Evolutionary conservation across 345 rosid species (phyloP).

Genomic region (Populus ilicifolia): DNA sequence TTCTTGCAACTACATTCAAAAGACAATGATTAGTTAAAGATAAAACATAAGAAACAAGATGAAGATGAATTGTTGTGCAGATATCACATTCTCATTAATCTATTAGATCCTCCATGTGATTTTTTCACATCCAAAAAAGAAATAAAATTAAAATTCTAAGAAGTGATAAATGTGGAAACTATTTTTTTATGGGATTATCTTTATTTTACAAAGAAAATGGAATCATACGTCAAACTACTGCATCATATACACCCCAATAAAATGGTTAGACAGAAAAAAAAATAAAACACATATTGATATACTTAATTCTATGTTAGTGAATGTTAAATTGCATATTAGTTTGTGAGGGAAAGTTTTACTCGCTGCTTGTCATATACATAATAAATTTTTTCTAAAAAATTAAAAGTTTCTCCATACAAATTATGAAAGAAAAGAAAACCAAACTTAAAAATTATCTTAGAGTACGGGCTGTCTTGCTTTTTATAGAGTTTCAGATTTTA

Average conservation of each 20-base stretch:
- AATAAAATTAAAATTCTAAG: background rate
- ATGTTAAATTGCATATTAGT: background rate
- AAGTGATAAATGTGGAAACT: background rate
- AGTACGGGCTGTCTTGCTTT: background rate
- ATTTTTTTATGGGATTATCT: background rate
- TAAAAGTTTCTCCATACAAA: background rate
- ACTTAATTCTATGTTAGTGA: background rate
- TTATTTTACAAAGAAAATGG: background rate
- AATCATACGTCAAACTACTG: background rate
- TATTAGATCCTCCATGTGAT: background rate
- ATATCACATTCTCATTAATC: background rate
- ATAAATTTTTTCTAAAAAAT: background rate
- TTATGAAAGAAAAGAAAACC: background rate
- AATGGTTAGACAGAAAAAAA: background rate
- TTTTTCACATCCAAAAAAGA: background rate
- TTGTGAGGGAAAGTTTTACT: background rate
- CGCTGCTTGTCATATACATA: no score
- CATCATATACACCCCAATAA: background rate
- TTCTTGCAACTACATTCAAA: background rate
- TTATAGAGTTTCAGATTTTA: background rate
- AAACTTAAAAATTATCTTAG: background rate
- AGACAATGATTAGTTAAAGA: background rate
- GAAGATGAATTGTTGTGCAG: slow-evolving; percentile 1
- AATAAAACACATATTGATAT: background rate
- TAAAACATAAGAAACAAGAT: background rate